Evolutionary conservation across 2,329 filamentous ascomycete species (phyloP).

Genomic region (Juglanconis sp.): DNA sequence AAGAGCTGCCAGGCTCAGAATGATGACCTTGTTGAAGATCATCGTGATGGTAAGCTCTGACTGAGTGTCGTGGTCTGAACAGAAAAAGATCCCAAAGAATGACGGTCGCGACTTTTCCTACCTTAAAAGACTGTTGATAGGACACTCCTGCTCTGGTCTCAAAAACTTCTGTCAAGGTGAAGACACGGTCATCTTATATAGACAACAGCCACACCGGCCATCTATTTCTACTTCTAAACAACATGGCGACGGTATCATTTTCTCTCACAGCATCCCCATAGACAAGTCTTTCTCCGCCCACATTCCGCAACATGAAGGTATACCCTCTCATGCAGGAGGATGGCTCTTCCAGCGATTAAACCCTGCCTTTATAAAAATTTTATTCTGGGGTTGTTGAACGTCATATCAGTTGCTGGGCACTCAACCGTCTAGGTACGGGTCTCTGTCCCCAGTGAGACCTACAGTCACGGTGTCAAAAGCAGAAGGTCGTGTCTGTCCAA

Average conservation of each 20-base stretch:
- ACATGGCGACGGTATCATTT: neutral
- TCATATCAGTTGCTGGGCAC: neutral
- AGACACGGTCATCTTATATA: neutral
- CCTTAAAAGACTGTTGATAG: neutral
- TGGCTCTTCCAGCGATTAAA: neutral
- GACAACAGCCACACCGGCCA: neutral
- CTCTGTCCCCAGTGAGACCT: no score
- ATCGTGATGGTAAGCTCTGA: neutral
- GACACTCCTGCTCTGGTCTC: no score
- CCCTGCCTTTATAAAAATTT: no score
- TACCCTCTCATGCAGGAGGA: neutral
- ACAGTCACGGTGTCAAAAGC: neutral
- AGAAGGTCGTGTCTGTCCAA: neutral
- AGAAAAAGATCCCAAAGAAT: neutral
- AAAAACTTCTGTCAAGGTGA: no score
- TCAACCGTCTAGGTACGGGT: no score
- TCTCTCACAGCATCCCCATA: neutral
- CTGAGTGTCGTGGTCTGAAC: no score
- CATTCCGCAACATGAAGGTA: neutral
- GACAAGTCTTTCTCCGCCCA: neutral
- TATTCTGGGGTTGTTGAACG: neutral
- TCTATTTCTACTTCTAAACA: no score
- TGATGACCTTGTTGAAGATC: conserved; percentile 7
- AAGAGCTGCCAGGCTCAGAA: conserved; percentile 4
- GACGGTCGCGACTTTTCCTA: neutral